Evolutionary conservation across 2,329 filamentous ascomycete genomes (phyloP).

Genomic region (Ophiostoma montium): DNA sequence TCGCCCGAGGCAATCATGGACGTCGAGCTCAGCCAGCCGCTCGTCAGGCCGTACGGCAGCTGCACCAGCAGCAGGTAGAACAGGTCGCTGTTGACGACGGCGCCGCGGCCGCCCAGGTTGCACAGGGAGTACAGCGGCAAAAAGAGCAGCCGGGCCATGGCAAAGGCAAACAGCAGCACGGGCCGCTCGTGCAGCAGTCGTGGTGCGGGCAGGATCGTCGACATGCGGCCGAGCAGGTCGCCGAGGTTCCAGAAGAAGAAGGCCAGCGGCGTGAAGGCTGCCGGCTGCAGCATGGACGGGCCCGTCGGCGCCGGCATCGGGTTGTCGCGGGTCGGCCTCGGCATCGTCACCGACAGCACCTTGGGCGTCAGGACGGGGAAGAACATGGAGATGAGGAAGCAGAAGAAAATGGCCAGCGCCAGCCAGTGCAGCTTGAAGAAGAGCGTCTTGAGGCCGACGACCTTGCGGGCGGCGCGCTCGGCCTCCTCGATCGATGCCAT

Average conservation of each 20-base stretch:
- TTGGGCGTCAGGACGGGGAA: conserved; percentile 83
- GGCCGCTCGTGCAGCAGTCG: conserved; percentile 50
- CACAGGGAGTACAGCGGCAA: conserved; percentile 81
- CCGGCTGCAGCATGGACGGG: conserved; percentile 51
- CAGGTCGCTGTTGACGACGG: conserved; percentile 60
- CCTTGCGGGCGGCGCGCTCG: conserved; percentile 35
- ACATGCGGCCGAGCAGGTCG: conserved; percentile 63
- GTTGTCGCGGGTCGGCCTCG: neutral
- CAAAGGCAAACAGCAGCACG: conserved; percentile 49
- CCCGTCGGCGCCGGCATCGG: neutral
- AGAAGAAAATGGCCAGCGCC: conserved; percentile 61
- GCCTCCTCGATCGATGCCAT: conserved; percentile 37
- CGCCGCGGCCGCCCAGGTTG: conserved; percentile 68
- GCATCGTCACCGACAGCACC: conserved; percentile 29
- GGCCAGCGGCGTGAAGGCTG: conserved; percentile 74
- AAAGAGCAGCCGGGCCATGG: conserved; percentile 52
- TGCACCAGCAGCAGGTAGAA: conserved; percentile 84
- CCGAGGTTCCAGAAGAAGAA: conserved; percentile 92
- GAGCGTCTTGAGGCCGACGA: conserved; percentile 45
- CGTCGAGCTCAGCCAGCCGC: conserved; percentile 73
- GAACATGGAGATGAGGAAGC: conserved; percentile 79
- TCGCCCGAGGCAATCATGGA: conserved; percentile 84
- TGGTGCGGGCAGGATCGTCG: conserved; percentile 39
- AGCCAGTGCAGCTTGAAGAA: conserved; percentile 69
- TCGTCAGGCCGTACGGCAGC: conserved; percentile 67